These are phyloP conservation scores for Hypoxylon sp. DNA, from an alignment of 2,329 filamentous ascomycete species.

Conservation along the genomic window DNA sequence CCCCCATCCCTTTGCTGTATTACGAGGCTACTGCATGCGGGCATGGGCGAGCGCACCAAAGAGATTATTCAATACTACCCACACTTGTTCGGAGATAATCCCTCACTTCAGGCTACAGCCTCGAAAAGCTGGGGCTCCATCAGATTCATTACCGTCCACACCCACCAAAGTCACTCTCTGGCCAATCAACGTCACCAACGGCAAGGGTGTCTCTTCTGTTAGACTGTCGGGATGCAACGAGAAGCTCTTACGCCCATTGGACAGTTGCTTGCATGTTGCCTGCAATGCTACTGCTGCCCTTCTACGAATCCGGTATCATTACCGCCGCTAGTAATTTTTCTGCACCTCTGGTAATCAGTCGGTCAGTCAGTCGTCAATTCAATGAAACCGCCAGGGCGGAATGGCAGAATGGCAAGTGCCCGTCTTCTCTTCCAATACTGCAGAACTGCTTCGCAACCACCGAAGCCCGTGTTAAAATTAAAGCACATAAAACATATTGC, in stretches of 20 bases:
- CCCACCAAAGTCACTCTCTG: slow-evolving; percentile 1
- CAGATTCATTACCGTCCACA: slow-evolving; percentile 44
- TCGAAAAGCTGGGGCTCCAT: slow-evolving; percentile 50
- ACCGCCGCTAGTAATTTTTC: slow-evolving; percentile 44
- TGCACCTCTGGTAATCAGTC: slow-evolving; percentile 41
- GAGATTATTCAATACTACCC: slow-evolving; percentile 51
- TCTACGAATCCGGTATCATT: slow-evolving; percentile 44
- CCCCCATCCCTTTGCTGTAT: slow-evolving; percentile 50
- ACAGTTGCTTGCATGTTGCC: slow-evolving; percentile 41
- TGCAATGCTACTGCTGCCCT: slow-evolving; percentile 39
- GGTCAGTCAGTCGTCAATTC: slow-evolving; percentile 41
- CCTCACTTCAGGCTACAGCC: slow-evolving; percentile 48
- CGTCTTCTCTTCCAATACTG: slow-evolving; percentile 14
- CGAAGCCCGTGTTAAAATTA: slow-evolving; percentile 23
- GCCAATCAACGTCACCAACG: slow-evolving; percentile 29
- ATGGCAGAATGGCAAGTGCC: slow-evolving; percentile 38
- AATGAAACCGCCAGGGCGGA: slow-evolving; percentile 40
- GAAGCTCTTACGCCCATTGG: slow-evolving; percentile 35
- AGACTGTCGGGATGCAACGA: slow-evolving; percentile 43
- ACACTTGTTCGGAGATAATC: slow-evolving; percentile 53
- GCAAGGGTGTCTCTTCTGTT: slow-evolving; percentile 30
- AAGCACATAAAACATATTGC: slow-evolving; percentile 9
- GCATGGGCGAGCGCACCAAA: slow-evolving; percentile 48
- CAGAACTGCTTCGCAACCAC: slow-evolving; percentile 22
- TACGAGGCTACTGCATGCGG: slow-evolving; percentile 56